Conservation (phyloP, 2,329 filamentous ascomycete species). For the Cladophialophora immunda region DNA sequence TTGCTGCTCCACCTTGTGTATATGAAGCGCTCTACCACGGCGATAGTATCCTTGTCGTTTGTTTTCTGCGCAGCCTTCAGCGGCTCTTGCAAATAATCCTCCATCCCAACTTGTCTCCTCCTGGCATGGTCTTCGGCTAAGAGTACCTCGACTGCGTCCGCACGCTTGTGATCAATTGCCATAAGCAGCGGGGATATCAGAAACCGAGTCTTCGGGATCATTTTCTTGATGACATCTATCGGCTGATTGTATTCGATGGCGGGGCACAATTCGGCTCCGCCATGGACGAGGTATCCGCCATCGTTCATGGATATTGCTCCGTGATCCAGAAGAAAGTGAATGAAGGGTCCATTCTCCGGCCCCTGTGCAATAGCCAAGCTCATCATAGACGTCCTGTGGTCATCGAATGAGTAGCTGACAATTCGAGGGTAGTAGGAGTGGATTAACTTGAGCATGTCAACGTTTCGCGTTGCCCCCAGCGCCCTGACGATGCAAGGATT, state of each 20-base stretch:
- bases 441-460: slow-evolving; percentile 25
- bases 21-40: slow-evolving; percentile 13
- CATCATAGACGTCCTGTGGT: slow-evolving; percentile 11
- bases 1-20: slow-evolving; percentile 11
- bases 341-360: slow-evolving; percentile 8
- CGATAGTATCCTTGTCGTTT: slow-evolving; percentile 13
- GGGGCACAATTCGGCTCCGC: background rate
- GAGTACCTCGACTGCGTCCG: slow-evolving; percentile 13
- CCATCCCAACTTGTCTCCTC: background rate
- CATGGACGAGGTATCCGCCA: background rate
- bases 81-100: background rate
- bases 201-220: background rate
- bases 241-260: slow-evolving; percentile 11
- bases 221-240: slow-evolving; percentile 6
- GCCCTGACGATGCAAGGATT: background rate
- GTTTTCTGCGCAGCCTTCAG: slow-evolving; percentile 6
- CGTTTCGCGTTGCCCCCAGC: slow-evolving; percentile 3
- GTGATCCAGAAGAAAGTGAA: slow-evolving; percentile 19
- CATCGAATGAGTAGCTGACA: slow-evolving; percentile 10
- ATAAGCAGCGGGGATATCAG: background rate
- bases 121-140: slow-evolving; percentile 1
- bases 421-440: slow-evolving; percentile 10
- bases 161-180: slow-evolving; percentile 4
- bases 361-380: slow-evolving; percentile 12
- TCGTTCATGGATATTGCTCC: slow-evolving; percentile 4